Percentiles rank a stretch among this genome's conserved stretches.
Conservation (phyloP, 2,329 filamentous ascomycete genomes). For the Podosphaera xanthii region DNA sequence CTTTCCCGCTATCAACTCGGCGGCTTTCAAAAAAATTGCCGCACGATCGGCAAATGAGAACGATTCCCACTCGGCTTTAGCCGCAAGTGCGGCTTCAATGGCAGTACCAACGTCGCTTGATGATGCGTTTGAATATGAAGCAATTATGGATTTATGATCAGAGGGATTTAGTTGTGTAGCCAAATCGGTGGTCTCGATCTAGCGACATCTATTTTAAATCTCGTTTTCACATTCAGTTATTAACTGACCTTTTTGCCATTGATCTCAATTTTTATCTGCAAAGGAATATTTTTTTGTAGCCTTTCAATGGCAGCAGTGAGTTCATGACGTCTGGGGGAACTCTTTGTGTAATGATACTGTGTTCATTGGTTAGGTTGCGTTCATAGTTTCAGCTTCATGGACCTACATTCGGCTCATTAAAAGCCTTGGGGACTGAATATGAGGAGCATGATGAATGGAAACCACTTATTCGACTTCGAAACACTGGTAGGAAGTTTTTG, state of each 20-base stretch:
- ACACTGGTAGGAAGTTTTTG: not conserved
- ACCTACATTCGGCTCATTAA: slow-evolving; percentile 90
- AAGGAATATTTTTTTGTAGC: slow-evolving; percentile 42
- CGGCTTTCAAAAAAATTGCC: slow-evolving; percentile 86
- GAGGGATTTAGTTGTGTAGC: slow-evolving; percentile 63
- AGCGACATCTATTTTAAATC: slow-evolving; percentile 1
- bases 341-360: slow-evolving; percentile 75
- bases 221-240: not conserved
- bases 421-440: slow-evolving; percentile 70
- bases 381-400: not conserved
- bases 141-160: slow-evolving; percentile 52
- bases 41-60: slow-evolving; percentile 79
- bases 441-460: slow-evolving; percentile 31
- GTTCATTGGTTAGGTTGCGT: slow-evolving; percentile 3
- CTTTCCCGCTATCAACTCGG: slow-evolving; percentile 72
- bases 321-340: slow-evolving; percentile 53
- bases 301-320: slow-evolving; percentile 51
- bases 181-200: slow-evolving; percentile 44
- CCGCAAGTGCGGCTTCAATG: slow-evolving; percentile 66
- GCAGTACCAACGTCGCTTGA: slow-evolving; percentile 52
- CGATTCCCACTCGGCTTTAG: slow-evolving; percentile 66
- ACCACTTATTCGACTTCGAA: not conserved
- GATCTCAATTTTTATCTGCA: slow-evolving; percentile 65
- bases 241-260: slow-evolving; percentile 51
- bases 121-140: slow-evolving; percentile 66